Conservation (phyloP, 208 protist genomes). For the Trichomonas gallinae region DNA sequence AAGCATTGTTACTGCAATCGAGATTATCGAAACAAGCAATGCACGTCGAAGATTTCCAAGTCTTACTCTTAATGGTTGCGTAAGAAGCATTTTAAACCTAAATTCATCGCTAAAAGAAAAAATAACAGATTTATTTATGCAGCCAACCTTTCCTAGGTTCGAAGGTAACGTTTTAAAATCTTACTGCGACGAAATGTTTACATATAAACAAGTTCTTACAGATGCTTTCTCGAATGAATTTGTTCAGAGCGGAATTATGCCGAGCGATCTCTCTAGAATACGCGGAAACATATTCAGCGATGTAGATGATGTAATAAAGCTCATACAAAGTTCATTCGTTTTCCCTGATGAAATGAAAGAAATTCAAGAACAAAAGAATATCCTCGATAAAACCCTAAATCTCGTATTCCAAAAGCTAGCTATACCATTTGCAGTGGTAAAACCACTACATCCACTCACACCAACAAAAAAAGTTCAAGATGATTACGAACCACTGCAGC, state of each 20-base stretch:
- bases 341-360: not conserved
- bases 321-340: not conserved
- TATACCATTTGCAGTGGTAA: not conserved
- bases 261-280: not conserved
- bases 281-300: not conserved
- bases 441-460: not conserved
- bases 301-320: not conserved
- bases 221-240: slow-evolving; percentile 11
- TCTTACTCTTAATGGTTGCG: not conserved
- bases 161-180: not conserved
- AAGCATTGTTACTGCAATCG: not conserved
- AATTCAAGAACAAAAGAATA: not conserved
- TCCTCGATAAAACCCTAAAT: not conserved
- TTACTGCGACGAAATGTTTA: not conserved
- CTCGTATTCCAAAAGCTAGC: not conserved
- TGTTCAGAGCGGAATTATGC: slow-evolving; percentile 16
- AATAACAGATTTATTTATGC: not conserved
- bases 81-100: not conserved
- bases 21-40: not conserved
- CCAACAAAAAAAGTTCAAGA: not conserved
- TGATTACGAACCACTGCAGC: not conserved
- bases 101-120: not conserved
- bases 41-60: not conserved
- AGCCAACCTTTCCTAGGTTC: not conserved
- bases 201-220: not conserved